phyloP scores from a whole-genome alignment of 495 filamentous ascomycete genomes.

The Podospora pseudocomata region DNA sequence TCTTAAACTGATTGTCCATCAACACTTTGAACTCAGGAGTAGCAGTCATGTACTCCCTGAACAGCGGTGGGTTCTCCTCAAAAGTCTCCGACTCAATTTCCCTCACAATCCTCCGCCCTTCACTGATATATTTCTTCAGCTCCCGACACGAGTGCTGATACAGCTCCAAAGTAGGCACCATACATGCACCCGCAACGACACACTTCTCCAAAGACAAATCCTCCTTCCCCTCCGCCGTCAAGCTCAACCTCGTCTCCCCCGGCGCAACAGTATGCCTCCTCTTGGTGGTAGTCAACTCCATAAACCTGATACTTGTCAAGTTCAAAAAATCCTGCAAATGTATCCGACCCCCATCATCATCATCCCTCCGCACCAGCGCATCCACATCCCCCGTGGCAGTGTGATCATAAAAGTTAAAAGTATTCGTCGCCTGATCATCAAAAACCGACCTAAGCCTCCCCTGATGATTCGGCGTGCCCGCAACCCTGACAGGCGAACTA shows the following conservation, averaged over 20 bases:
- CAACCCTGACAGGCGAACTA: conserved; percentile 47
- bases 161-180: conserved; percentile 85
- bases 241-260: conserved; percentile 38
- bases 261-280: conserved; percentile 77
- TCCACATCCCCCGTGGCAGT: conserved; percentile 31
- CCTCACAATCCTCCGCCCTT: conserved; percentile 79
- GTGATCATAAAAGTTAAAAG: conserved; percentile 45
- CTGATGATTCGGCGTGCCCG: conserved; percentile 47
- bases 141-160: conserved; percentile 96
- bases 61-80: conserved; percentile 83
- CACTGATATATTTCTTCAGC: conserved; percentile 89
- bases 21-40: conserved; percentile 73
- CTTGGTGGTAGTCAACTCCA: conserved; percentile 91
- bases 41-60: conserved; percentile 87
- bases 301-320: conserved; percentile 93
- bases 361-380: conserved; percentile 31
- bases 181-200: conserved; percentile 86
- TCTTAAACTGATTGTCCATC: conserved; percentile 96
- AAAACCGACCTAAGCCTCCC: conserved; percentile 48
- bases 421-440: conserved; percentile 40
- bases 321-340: conserved; percentile 90
- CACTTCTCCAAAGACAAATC: conserved; percentile 64
- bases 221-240: conserved; percentile 43
- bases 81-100: conserved; percentile 85
- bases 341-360: conserved; percentile 60